These are phyloP conservation scores for Macrophomina tecta DNA, from an alignment of 2,329 filamentous ascomycete genomes.

Conservation along the genomic window DNA sequence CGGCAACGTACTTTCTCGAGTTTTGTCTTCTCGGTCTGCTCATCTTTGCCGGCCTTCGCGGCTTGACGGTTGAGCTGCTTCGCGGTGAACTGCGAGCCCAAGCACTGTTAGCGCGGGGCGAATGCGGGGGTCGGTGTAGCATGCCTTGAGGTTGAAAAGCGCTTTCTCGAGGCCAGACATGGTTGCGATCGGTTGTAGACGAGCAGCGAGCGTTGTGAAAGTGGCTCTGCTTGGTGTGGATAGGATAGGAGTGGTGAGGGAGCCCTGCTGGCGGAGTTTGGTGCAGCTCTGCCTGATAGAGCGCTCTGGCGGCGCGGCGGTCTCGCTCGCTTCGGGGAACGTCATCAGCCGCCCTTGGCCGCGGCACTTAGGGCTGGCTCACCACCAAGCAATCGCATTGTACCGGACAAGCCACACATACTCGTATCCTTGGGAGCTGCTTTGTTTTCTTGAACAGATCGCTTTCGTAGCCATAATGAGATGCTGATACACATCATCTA, in stretches of 20 bases:
- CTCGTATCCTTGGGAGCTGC: background rate
- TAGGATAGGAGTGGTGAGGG: background rate
- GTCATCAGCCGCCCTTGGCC: conserved; percentile 23
- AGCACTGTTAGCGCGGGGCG: conserved; percentile 34
- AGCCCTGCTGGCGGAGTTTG: conserved; percentile 15
- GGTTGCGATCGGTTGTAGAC: background rate
- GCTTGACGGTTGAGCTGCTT: conserved; percentile 69
- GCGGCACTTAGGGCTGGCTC: conserved; percentile 1
- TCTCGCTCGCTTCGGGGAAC: conserved; percentile 22
- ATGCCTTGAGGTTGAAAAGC: conserved; percentile 66
- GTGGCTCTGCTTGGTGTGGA: background rate
- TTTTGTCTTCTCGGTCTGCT: conserved; percentile 65
- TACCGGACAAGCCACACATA: background rate
- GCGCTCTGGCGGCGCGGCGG: conserved; percentile 6
- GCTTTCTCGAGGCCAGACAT: conserved; percentile 69
- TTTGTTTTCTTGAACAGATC: background rate
- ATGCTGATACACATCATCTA: conserved; percentile 9
- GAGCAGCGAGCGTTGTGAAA: background rate
- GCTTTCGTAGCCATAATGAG: conserved; percentile 9
- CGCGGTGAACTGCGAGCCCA: conserved; percentile 59
- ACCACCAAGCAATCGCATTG: background rate
- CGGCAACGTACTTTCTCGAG: conserved; percentile 59
- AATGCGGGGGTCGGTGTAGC: conserved; percentile 28
- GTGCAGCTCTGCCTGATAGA: conserved; percentile 8
- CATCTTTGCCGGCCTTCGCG: conserved; percentile 66